These are phyloP conservation scores for Licmophora abbreviata DNA, from an alignment of 108 stramenopile species.

Conservation along the genomic window DNA sequence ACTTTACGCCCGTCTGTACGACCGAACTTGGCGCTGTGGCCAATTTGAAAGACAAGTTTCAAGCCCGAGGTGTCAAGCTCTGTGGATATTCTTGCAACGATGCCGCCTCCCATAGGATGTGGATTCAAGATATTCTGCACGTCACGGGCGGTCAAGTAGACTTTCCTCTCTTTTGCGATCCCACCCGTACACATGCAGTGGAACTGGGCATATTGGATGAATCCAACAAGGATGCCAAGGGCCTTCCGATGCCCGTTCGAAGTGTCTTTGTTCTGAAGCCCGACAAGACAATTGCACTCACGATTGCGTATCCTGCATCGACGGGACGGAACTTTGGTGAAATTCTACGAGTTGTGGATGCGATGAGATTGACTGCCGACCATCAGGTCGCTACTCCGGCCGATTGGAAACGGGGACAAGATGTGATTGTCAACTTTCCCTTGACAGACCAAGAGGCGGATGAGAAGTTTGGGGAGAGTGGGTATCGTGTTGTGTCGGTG, in stretches of 20 bases:
- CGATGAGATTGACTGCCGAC: conserved; percentile 24
- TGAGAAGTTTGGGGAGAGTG: conserved; percentile 27
- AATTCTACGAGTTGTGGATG: conserved; percentile 32
- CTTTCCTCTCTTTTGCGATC: conserved; percentile 39
- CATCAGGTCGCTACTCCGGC: conserved; percentile 27
- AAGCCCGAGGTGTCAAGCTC: conserved; percentile 24
- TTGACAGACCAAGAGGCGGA: conserved; percentile 26
- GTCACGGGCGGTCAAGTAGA: conserved; percentile 22
- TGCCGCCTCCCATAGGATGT: conserved; percentile 11
- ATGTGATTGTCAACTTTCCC: conserved; percentile 16
- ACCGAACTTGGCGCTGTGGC: conserved; percentile 65
- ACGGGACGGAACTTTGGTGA: conserved; percentile 39
- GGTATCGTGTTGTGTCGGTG: conserved; percentile 12
- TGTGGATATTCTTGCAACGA: conserved; percentile 27
- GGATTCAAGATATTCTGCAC: conserved; percentile 30
- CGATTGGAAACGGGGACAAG: conserved; percentile 34
- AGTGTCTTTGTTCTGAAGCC: conserved; percentile 27
- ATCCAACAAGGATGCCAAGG: conserved; percentile 13
- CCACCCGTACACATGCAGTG: conserved; percentile 10
- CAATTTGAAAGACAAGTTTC: conserved; percentile 31
- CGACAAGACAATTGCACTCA: conserved; percentile 32
- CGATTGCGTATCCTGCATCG: conserved; percentile 33
- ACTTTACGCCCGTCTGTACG: conserved; percentile 72
- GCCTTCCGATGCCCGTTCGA: conserved; percentile 27
- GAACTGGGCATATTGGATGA: conserved; percentile 26